These are phyloP conservation scores for Coemansia sp. DNA, from an alignment of 192 early-diverging fungal species.

Conservation along the genomic window DNA sequence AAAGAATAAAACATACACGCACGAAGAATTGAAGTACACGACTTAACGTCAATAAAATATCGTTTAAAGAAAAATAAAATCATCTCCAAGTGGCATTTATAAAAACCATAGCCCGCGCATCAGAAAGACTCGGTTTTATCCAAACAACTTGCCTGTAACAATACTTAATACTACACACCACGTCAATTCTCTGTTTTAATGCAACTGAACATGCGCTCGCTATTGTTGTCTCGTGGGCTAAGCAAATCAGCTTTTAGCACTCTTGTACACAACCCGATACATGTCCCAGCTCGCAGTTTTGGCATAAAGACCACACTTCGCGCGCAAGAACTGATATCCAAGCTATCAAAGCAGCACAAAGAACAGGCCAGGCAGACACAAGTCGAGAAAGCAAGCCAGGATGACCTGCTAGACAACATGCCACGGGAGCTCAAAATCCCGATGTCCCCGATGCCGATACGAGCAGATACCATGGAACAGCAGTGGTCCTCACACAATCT, in stretches of 20 bases:
- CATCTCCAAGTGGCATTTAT: neutral
- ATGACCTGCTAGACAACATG: neutral
- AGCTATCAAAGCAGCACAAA: neutral
- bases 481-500: conserved; percentile 59
- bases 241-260: neutral
- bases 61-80: neutral
- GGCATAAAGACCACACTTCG: neutral
- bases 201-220: neutral
- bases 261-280: neutral
- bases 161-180: no score
- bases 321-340: neutral
- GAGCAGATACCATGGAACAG: conserved; percentile 57
- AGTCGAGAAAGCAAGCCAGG: neutral
- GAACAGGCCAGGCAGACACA: neutral
- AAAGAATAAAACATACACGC: neutral
- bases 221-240: neutral
- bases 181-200: no score
- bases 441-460: conserved; percentile 43
- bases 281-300: neutral
- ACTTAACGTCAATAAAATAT: neutral
- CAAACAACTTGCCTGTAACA: no score
- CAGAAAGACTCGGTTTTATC: neutral
- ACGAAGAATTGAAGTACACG: neutral
- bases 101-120: neutral
- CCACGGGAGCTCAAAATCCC: neutral